phyloP scores from a whole-genome alignment of 352 stramenopile genomes.

The Phytophthora vignae region DNA sequence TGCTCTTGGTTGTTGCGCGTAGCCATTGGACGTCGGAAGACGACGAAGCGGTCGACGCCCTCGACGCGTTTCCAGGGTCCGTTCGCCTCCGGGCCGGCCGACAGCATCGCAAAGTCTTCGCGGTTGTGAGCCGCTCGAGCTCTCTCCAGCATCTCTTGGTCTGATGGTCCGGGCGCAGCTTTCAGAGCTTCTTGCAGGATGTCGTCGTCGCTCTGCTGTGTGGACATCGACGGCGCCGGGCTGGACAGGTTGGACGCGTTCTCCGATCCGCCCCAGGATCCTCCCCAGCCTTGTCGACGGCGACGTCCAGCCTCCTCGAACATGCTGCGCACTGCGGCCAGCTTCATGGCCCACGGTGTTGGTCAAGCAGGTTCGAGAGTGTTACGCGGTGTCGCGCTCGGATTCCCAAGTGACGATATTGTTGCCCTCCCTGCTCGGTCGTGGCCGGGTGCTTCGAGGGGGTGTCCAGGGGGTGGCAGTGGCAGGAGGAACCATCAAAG shows the following conservation, averaged over 20 bases:
- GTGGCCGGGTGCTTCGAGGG: too few species aligned
- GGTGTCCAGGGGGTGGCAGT: too few species aligned
- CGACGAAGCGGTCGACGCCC: slow-evolving; percentile 20
- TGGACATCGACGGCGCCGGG: slow-evolving; percentile 6
- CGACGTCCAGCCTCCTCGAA: slow-evolving; percentile 14
- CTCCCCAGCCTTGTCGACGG: slow-evolving; percentile 2
- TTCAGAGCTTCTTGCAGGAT: slow-evolving; percentile 7
- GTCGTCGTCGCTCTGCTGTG: slow-evolving; percentile 32
- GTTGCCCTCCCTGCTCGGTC: not conserved
- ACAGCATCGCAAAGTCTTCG: slow-evolving; percentile 19
- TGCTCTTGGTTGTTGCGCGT: not conserved
- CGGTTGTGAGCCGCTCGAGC: slow-evolving; percentile 20
- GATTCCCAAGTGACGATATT: not conserved
- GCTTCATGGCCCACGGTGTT: not conserved
- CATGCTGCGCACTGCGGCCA: slow-evolving; percentile 12
- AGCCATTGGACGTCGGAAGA: slow-evolving; percentile 15
- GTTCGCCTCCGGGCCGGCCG: slow-evolving; percentile 25
- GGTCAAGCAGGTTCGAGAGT: not conserved
- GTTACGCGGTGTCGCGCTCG: not conserved
- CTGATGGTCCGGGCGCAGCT: not conserved
- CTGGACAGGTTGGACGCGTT: not conserved
- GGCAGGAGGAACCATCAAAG: too few species aligned
- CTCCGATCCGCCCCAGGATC: slow-evolving; percentile 4
- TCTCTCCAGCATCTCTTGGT: slow-evolving; percentile 28
- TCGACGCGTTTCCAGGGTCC: slow-evolving; percentile 35